A percentile compares a stretch with the other conserved stretches of the same genome.
phyloP scores from a whole-genome alignment of 2,329 filamentous ascomycete genomes.

The Trichoderma sp. region DNA sequence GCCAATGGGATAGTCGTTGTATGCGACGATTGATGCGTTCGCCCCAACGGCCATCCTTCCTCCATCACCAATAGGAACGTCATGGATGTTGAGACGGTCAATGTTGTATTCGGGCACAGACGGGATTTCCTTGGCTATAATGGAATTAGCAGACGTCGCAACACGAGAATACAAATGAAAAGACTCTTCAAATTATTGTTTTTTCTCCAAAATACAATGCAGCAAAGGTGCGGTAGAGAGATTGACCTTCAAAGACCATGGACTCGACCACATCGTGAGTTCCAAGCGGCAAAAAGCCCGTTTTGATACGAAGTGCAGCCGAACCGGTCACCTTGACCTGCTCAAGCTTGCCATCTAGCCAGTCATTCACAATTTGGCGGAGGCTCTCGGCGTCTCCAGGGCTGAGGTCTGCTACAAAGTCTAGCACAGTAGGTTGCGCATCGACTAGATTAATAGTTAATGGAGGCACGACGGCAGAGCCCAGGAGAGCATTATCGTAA shows the following conservation, averaged over 20 bases:
- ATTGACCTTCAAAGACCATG: conserved; percentile 80
- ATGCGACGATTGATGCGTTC: conserved; percentile 71
- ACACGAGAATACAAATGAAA: conserved; percentile 27
- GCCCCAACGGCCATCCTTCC: conserved; percentile 71
- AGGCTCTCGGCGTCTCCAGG: conserved; percentile 78
- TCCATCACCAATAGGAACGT: conserved; percentile 56
- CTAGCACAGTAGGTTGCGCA: conserved; percentile 73
- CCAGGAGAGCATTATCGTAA: conserved; percentile 75
- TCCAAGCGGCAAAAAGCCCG: conserved; percentile 78
- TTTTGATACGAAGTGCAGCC: conserved; percentile 71
- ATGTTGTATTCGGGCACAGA: conserved; percentile 80
- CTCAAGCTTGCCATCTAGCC: conserved; percentile 76
- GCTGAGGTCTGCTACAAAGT: conserved; percentile 74
- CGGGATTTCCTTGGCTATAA: conserved; percentile 69
- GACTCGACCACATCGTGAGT: conserved; percentile 74
- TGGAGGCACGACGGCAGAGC: conserved; percentile 73
- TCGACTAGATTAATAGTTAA: conserved; percentile 77
- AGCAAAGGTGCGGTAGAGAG: conserved; percentile 64
- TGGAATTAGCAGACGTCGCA: conserved; percentile 34
- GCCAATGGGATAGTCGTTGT: conserved; percentile 77
- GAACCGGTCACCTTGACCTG: conserved; percentile 72
- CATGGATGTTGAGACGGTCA: conserved; percentile 75
- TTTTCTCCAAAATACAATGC: conserved; percentile 64
- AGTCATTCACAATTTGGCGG: conserved; percentile 81
- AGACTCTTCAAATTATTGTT: conserved; percentile 38